Conservation (phyloP, 108 stramenopile genomes). For the Cyclotella baltica region DNA sequence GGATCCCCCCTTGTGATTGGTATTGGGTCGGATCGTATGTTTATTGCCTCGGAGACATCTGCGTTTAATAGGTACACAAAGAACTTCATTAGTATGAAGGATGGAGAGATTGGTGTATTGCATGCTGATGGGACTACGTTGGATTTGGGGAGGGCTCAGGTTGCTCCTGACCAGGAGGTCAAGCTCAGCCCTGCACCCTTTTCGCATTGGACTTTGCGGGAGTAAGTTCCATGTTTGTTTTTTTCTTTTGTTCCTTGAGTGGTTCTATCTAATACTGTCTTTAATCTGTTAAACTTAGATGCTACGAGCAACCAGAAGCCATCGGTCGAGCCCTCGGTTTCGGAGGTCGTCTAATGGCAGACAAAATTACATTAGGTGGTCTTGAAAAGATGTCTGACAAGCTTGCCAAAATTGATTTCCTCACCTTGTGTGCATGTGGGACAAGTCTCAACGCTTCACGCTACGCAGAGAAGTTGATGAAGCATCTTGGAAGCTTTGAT, state of each 20-base stretch:
- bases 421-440: constrained; percentile 95
- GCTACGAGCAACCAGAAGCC: constrained; percentile 62
- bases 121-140: constrained; percentile 90
- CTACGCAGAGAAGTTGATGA: constrained; percentile 98
- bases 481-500: constrained; percentile 94
- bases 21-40: constrained; percentile 90
- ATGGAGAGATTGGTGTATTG: constrained; percentile 98
- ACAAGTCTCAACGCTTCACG: constrained; percentile 93
- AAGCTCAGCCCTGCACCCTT: constrained; percentile 92
- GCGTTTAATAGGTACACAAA: constrained; percentile 99
- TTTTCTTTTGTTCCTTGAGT: no score
- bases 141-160: constrained; percentile 88
- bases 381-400: constrained; percentile 80
- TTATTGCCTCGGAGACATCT: constrained; percentile 96
- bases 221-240: no score
- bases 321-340: constrained; percentile 93
- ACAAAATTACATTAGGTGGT: constrained; percentile 84
- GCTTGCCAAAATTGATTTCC: constrained; percentile 80
- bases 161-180: constrained; percentile 93
- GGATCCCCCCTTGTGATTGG: constrained; percentile 98
- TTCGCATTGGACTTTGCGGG: constrained; percentile 96
- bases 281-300: no score
- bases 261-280: no score
- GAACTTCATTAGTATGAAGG: constrained; percentile 98
- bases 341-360: constrained; percentile 84